Percentiles rank a stretch among this genome's conserved stretches.
Evolutionary conservation across 164 flowering plant genomes (phyloP).

Genomic region (Litsea cubeba): DNA sequence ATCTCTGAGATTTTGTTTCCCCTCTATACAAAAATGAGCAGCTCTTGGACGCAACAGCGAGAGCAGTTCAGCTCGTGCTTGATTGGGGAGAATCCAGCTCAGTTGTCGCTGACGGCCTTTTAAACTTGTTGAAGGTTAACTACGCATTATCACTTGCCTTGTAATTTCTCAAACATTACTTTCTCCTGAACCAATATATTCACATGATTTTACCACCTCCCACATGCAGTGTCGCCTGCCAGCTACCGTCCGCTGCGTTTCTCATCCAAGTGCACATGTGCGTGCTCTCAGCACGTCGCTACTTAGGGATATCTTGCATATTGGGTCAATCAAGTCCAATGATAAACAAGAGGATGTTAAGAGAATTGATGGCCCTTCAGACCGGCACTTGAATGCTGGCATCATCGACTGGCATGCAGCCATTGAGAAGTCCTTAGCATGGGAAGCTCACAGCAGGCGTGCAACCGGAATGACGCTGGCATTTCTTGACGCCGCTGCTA

Average conservation of each 20-base stretch:
- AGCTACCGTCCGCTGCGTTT: slow-evolving; percentile 80
- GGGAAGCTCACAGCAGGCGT: slow-evolving; percentile 77
- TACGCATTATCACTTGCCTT: slow-evolving; percentile 1
- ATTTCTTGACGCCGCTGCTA: slow-evolving; percentile 51
- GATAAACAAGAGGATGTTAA: slow-evolving; percentile 26
- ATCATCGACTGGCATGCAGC: slow-evolving; percentile 64
- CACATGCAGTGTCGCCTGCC: slow-evolving; percentile 87
- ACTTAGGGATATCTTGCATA: slow-evolving; percentile 62
- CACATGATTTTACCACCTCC: neutral
- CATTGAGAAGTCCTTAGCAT: slow-evolving; percentile 69
- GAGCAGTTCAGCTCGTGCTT: slow-evolving; percentile 70
- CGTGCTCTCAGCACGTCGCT: slow-evolving; percentile 92
- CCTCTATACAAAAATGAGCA: slow-evolving; percentile 26
- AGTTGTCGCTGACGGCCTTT: slow-evolving; percentile 76
- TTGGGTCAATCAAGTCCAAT: slow-evolving; percentile 33
- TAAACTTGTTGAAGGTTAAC: slow-evolving; percentile 72
- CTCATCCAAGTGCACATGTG: slow-evolving; percentile 95
- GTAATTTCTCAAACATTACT: slow-evolving; percentile 1
- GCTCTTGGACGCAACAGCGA: slow-evolving; percentile 93
- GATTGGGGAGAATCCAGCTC: slow-evolving; percentile 83
- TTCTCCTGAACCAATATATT: neutral
- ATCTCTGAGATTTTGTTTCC: slow-evolving; percentile 16
- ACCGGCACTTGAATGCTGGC: slow-evolving; percentile 32
- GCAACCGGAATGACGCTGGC: slow-evolving; percentile 52
- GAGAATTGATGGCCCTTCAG: slow-evolving; percentile 31